Conservation (phyloP, 768 basidiomycete species). For the Boletus reticulatus region DNA sequence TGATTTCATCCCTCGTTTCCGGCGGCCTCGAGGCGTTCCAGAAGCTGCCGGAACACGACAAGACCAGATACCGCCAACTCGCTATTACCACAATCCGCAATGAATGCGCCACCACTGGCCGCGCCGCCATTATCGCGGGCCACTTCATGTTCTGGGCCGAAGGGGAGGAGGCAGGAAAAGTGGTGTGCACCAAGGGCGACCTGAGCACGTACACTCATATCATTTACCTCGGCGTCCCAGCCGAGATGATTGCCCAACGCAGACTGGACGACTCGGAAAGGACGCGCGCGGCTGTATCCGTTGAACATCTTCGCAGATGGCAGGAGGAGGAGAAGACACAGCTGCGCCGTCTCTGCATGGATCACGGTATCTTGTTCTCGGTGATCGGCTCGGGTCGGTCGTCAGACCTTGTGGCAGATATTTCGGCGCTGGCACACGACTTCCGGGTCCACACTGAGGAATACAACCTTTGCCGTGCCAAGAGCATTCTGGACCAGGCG, state of each 20-base stretch:
- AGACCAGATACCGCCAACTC: constrained; percentile 12
- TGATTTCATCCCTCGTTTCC: constrained; percentile 12
- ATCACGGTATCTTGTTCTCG: constrained; percentile 15
- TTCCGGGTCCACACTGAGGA: constrained; percentile 12
- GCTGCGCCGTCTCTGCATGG: constrained; percentile 14
- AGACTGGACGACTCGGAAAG: constrained; percentile 8
- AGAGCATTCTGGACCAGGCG: constrained; percentile 13
- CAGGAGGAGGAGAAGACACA: constrained; percentile 14
- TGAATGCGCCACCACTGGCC: constrained; percentile 10
- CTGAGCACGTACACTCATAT: constrained; percentile 17
- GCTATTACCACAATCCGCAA: constrained; percentile 9
- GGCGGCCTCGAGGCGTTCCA: constrained; percentile 11
- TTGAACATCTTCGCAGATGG: constrained; percentile 14
- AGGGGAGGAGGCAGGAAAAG: constrained; percentile 16
- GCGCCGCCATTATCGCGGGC: constrained; percentile 8
- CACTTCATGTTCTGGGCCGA: constrained; percentile 17
- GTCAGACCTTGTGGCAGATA: constrained; percentile 11
- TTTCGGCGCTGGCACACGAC: constrained; percentile 8
- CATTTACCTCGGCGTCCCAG: constrained; percentile 11
- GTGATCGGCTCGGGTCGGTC: constrained; percentile 10
- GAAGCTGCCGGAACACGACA: constrained; percentile 12
- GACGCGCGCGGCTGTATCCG: constrained; percentile 6
- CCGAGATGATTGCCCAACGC: constrained; percentile 13
- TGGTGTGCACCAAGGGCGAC: constrained; percentile 13
- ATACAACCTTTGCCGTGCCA: constrained; percentile 12